Base-by-base conservation (phyloP, 805 yeast genomes). In the Teunomyces lycoperdinae region DNA sequence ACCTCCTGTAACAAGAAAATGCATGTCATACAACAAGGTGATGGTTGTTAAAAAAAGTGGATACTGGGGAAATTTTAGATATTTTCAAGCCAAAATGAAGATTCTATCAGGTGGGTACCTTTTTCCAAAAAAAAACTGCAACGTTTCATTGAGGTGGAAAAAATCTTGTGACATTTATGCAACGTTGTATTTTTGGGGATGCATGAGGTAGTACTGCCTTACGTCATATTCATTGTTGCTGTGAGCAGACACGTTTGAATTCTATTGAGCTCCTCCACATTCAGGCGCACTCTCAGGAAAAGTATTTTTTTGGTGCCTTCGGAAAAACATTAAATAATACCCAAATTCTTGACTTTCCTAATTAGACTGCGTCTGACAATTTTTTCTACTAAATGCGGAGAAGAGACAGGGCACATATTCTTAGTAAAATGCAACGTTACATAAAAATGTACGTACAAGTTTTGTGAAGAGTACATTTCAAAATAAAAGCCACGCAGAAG, bases 1-100 rank as follows among this genome's bases (percentile, higher is more conserved):
- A 1, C 83, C 84, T 5, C 84, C 84, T 6, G 84, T 74, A 4
- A 80, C 74, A 28, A 79, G 60, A 9, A 77, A 54, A 40, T 47
- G 41, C 42, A 51, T 50, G 4, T 52, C 55, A 44, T 30, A 48
- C 36, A 20, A 20, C 32, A 30, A 38, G 4, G 41, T 38, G 30
- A 40, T 40, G 27, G n/a, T 28, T 13, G 5, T 8, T 10, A 9
- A 27, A 10, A 14, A 28, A 14, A 28, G 14, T 11, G 14, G 31
- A 26, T n/a, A 2, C 16, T 26, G 11, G 16, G 43, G 31, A 27
- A 28, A 28, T 5, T 11, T 16, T 24, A 20, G 14, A 5, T 6
- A 10, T 10, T 33, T 33, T 33, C 9, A n/a, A 30, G 3, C 16
- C 6, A n/a, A 6, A 13, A 33, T 14, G 33, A 2, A 33, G 20